Percentiles rank a stretch among this genome's conserved stretches.
These are phyloP conservation scores for Cladorrhinum sp. DNA, from an alignment of 2,329 filamentous ascomycete genomes.

Conservation along the genomic window DNA sequence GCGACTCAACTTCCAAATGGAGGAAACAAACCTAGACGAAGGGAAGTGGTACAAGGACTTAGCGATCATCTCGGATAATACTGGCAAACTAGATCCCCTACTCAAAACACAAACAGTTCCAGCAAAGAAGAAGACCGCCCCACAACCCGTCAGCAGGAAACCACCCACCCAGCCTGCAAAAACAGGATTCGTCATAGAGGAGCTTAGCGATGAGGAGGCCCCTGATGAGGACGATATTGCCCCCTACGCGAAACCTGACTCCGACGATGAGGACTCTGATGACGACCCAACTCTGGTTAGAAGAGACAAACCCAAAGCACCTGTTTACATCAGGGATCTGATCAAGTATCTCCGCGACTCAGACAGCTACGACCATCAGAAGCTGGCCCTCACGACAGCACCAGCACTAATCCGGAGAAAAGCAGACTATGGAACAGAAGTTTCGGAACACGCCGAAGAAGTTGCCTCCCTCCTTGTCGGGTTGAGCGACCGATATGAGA, in stretches of 20 bases:
- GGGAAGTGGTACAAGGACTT: constrained; percentile 72
- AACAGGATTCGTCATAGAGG: constrained; percentile 58
- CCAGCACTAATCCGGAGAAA: constrained; percentile 83
- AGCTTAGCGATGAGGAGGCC: constrained; percentile 53
- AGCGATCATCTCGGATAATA: constrained; percentile 56
- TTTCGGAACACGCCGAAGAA: constrained; percentile 78
- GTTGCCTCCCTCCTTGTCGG: constrained; percentile 74
- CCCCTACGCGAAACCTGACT: constrained; percentile 81
- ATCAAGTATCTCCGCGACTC: constrained; percentile 74
- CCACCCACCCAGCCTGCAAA: constrained; percentile 32
- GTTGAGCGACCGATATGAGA: constrained; percentile 79
- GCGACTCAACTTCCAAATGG: constrained; percentile 77
- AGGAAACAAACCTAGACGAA: constrained; percentile 72
- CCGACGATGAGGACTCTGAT: constrained; percentile 86
- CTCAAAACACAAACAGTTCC: constrained; percentile 25
- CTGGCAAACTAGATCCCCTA: constrained; percentile 58
- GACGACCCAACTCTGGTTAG: constrained; percentile 87
- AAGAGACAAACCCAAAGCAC: constrained; percentile 76
- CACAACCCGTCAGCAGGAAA: constrained; percentile 28
- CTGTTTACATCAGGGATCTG: constrained; percentile 87
- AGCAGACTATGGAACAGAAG: constrained; percentile 80
- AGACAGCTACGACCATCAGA: constrained; percentile 81
- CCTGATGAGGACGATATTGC: constrained; percentile 66
- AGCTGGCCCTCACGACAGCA: constrained; percentile 73
- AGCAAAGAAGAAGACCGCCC: constrained; percentile 18